A percentile compares a stretch with the other conserved stretches of the same genome.
Evolutionary conservation across 441 rosid genomes (phyloP).

Genomic region (Jatropha podagrica): DNA sequence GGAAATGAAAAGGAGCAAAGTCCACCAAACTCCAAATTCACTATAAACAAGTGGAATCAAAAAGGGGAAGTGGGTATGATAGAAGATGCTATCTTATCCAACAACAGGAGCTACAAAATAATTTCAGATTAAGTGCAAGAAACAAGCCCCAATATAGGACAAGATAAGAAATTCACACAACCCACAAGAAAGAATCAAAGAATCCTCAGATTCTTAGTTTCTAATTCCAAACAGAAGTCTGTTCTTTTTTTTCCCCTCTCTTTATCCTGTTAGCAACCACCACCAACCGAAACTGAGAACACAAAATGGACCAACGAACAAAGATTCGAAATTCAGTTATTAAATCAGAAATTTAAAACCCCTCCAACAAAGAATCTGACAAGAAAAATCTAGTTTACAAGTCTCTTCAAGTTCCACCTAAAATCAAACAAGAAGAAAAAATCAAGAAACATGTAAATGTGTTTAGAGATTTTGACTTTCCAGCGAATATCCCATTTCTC

Average conservation of each 20-base stretch:
- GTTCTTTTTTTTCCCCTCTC: not conserved
- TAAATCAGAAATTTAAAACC: slow-evolving; percentile 24
- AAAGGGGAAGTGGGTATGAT: slow-evolving; percentile 15
- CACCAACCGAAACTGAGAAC: slow-evolving; percentile 30
- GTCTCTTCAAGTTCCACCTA: slow-evolving; percentile 26
- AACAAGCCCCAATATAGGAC: slow-evolving; percentile 25
- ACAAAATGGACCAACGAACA: slow-evolving; percentile 38
- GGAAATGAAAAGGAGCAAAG: slow-evolving; percentile 13
- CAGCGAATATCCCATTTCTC: not conserved
- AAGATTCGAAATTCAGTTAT: slow-evolving; percentile 39
- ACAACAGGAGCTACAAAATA: slow-evolving; percentile 26
- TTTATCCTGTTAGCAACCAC: slow-evolving; percentile 30
- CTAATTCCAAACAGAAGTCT: slow-evolving; percentile 39
- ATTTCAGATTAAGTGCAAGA: slow-evolving; percentile 31
- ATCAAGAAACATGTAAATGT: not conserved
- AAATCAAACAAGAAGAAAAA: slow-evolving; percentile 19
- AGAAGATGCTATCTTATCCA: slow-evolving; percentile 53
- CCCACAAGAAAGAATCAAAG: slow-evolving; percentile 40
- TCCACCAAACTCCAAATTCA: slow-evolving; percentile 29
- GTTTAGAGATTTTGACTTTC: slow-evolving; percentile 2
- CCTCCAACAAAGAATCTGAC: slow-evolving; percentile 34
- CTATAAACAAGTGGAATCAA: slow-evolving; percentile 28
- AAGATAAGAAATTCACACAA: slow-evolving; percentile 33
- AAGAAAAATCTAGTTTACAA: slow-evolving; percentile 19
- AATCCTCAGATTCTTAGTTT: slow-evolving; percentile 44